phyloP scores from a whole-genome alignment of 2,329 filamentous ascomycete genomes.

The Apiospora kogelbergensis region DNA sequence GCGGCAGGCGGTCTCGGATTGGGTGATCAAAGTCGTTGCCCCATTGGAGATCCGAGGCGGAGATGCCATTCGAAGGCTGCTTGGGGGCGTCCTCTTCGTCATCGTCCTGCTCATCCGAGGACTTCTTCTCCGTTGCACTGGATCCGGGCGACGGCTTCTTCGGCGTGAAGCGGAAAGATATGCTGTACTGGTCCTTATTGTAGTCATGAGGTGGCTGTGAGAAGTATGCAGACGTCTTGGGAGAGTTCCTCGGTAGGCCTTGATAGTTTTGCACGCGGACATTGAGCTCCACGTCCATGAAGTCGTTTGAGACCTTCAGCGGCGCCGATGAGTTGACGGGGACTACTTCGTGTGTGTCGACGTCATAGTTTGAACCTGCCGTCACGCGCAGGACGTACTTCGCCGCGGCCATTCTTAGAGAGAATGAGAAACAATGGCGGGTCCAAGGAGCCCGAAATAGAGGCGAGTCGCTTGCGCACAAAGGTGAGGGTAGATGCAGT shows the following conservation, averaged over 20 bases:
- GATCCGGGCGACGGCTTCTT: slow-evolving; percentile 41
- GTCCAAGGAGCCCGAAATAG: too few relatives aligned
- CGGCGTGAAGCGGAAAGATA: slow-evolving; percentile 77
- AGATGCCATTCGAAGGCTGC: slow-evolving; percentile 48
- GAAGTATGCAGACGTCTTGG: slow-evolving; percentile 77
- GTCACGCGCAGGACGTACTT: slow-evolving; percentile 82
- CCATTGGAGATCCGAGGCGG: slow-evolving; percentile 76
- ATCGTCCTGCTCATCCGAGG: not conserved
- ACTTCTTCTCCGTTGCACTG: slow-evolving; percentile 11
- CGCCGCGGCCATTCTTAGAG: slow-evolving; percentile 34
- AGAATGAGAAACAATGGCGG: too few relatives aligned
- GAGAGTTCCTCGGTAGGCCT: slow-evolving; percentile 72
- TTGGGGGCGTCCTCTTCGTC: slow-evolving; percentile 17
- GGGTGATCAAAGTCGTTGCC: slow-evolving; percentile 95
- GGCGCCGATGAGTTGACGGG: slow-evolving; percentile 71
- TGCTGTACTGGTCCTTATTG: slow-evolving; percentile 78
- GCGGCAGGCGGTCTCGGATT: slow-evolving; percentile 81
- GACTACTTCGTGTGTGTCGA: slow-evolving; percentile 69
- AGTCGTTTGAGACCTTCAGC: slow-evolving; percentile 60
- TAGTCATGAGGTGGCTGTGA: slow-evolving; percentile 62
- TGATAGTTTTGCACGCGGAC: slow-evolving; percentile 69
- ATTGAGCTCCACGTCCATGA: slow-evolving; percentile 67
- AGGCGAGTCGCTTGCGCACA: not conserved
- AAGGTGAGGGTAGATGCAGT: not conserved
- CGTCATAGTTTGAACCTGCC: slow-evolving; percentile 75